Percentiles rank a stretch among this genome's conserved stretches.
These are phyloP conservation scores for Lachancea nothofagi DNA, from an alignment of 805 yeast species.

Conservation along the genomic window DNA sequence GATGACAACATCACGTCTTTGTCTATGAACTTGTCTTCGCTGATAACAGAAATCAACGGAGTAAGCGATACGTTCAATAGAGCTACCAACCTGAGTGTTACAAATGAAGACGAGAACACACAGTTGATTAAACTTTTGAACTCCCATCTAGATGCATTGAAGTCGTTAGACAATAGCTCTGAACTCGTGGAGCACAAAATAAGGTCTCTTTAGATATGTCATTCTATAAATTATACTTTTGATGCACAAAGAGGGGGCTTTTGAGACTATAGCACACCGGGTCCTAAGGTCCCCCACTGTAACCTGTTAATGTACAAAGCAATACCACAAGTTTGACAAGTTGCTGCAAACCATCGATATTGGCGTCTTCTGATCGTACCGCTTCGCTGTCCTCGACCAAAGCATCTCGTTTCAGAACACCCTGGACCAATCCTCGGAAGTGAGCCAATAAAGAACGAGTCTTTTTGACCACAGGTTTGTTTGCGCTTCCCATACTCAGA, in stretches of 20 bases:
- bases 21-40: constrained; percentile 67
- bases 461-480: constrained; percentile 50
- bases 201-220: constrained; percentile 24
- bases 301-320: constrained; percentile 45
- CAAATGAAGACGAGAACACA: constrained; percentile 38
- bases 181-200: constrained; percentile 62
- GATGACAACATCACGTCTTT: constrained; percentile 75
- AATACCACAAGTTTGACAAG: constrained; percentile 52
- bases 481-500: constrained; percentile 73
- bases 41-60: constrained; percentile 76
- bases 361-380: constrained; percentile 21
- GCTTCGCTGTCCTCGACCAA: constrained; percentile 29
- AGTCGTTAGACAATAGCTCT: constrained; percentile 77
- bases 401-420: constrained; percentile 56
- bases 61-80: constrained; percentile 77
- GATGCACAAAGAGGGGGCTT: no score
- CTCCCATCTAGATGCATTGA: constrained; percentile 83
- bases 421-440: constrained; percentile 52
- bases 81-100: constrained; percentile 38
- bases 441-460: constrained; percentile 47
- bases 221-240: no score
- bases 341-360: constrained; percentile 40
- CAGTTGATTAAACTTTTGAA: constrained; percentile 78
- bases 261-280: no score
- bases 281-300: constrained; percentile 24